Base-by-base conservation (phyloP, 108 stramenopile genomes). In the Nitzschia inconspicua region DNA sequence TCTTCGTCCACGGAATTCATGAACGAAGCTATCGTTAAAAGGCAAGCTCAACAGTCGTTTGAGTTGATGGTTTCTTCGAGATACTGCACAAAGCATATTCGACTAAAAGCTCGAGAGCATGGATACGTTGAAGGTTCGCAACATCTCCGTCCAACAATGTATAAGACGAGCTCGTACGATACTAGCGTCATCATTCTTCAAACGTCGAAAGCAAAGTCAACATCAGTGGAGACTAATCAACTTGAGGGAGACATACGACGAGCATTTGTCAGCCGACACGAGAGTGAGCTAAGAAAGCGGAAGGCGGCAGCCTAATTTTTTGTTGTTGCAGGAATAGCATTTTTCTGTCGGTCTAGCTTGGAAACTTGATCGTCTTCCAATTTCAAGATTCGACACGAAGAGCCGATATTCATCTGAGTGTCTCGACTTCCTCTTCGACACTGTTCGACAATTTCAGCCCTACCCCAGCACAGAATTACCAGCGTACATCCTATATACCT, bases 121-220 rank as follows among this genome's bases (percentile, higher is more conserved):
- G 89, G 86, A 4, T 91, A 84, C 41, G 51, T 82, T 10, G 86
- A 87, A 60, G 89, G 86, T 23, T 65, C 86, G 8, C 84, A 85
- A 46, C 89, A 91, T 66, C 34, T 88, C 24, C 72, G 83, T 7
- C 82, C 89, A 13, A 88, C 89, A 0, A 61, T 68, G 42, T 85
- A 77, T 55, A 90, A 90, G 53, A 59, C 77, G 34, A 83, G 81
- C 44, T 58, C 61, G 14, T 84, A 77, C 35, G 82, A 78, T 34
- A 89, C 80, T 7, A 85, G 88, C 65, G 72, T 85, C 9, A 77
- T 89, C 28, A 27, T 84, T 26, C 54, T 89, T 47, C 74, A 80
- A 58, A 85, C 71, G 46, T 48, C 52, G 51, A 47, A 24, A 1
- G 55, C 44, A 2, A 26, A 26, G 25, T 10, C 40, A 18, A 55